A percentile compares a stretch with the other conserved stretches of the same genome.
Conservation (phyloP, 2,329 filamentous ascomycete genomes). For the Ascochyta viciae-villosae region DNA sequence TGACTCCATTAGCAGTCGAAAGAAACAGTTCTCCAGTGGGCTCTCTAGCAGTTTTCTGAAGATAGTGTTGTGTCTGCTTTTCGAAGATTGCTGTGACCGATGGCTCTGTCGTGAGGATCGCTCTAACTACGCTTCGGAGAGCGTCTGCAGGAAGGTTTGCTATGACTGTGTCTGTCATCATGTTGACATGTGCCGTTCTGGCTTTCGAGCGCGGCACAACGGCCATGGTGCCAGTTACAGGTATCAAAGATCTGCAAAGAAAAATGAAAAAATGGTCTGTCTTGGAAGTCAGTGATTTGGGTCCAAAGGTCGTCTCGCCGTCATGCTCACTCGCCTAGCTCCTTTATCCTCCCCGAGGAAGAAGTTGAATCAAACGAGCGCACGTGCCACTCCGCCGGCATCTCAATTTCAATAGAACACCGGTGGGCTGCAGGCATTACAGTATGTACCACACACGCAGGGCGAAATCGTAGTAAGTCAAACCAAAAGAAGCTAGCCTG, state of each 20-base stretch:
- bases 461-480: too few species aligned
- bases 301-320: neutral
- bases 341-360: neutral
- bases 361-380: neutral
- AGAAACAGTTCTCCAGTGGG: neutral
- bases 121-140: conserved; percentile 50
- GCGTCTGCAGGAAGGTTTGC: conserved; percentile 53
- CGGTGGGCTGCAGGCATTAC: too few species aligned
- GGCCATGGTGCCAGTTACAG: neutral
- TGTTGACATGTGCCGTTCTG: conserved; percentile 54
- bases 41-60: neutral
- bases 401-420: neutral
- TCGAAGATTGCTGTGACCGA: conserved; percentile 45
- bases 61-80: conserved; percentile 33
- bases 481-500: too few species aligned
- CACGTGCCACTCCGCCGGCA: neutral
- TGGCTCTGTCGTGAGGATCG: conserved; percentile 36
- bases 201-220: neutral
- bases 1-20: neutral
- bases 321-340: neutral
- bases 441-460: too few species aligned
- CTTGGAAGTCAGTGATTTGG: neutral
- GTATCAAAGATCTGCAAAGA: too few species aligned
- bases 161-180: conserved; percentile 57
- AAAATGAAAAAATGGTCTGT: too few species aligned